Conservation (phyloP, 2,329 filamentous ascomycete genomes). For the Cordyceps javanica region DNA sequence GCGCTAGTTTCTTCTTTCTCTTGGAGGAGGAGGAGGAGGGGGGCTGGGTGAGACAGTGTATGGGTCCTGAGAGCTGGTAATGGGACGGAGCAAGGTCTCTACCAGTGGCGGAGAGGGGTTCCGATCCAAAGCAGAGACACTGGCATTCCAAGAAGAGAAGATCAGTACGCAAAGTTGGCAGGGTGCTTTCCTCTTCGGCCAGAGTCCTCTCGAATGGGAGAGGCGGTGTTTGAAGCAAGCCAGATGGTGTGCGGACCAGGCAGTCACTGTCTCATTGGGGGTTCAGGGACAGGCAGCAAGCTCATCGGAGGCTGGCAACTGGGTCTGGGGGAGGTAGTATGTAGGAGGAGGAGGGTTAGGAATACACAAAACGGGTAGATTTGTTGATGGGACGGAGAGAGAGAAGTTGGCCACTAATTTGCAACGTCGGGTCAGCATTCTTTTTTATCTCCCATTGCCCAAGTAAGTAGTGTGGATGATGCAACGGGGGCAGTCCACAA, state of each 20-base stretch:
- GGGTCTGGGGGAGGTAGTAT: neutral
- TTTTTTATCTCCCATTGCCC: slow-evolving; percentile 1
- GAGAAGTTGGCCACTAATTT: neutral
- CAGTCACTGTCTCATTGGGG: slow-evolving; percentile 10
- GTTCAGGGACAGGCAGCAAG: slow-evolving; percentile 7
- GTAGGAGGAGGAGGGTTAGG: neutral
- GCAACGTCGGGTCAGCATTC: slow-evolving; percentile 12
- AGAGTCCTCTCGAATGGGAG: slow-evolving; percentile 8
- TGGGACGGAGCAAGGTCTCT: slow-evolving; percentile 26
- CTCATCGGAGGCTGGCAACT: neutral
- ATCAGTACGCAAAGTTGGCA: slow-evolving; percentile 12
- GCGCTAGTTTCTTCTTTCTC: slow-evolving; percentile 28
- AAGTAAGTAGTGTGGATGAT: neutral
- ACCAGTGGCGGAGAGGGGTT: slow-evolving; percentile 27
- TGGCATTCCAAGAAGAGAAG: slow-evolving; percentile 32
- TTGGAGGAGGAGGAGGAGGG: slow-evolving; percentile 25
- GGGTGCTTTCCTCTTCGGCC: slow-evolving; percentile 13
- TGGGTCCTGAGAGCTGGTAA: slow-evolving; percentile 25
- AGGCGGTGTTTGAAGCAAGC: slow-evolving; percentile 11
- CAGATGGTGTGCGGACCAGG: slow-evolving; percentile 8
- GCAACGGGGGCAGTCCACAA: slow-evolving; percentile 1
- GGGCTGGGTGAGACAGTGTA: slow-evolving; percentile 30
- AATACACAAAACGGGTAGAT: neutral
- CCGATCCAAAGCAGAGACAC: slow-evolving; percentile 32
- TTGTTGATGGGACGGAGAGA: neutral